Evolutionary conservation across 106 monocot genomes (phyloP), one percentile per base, ranked within the genome.

Genomic region (Vanilla planifolia): DNA sequence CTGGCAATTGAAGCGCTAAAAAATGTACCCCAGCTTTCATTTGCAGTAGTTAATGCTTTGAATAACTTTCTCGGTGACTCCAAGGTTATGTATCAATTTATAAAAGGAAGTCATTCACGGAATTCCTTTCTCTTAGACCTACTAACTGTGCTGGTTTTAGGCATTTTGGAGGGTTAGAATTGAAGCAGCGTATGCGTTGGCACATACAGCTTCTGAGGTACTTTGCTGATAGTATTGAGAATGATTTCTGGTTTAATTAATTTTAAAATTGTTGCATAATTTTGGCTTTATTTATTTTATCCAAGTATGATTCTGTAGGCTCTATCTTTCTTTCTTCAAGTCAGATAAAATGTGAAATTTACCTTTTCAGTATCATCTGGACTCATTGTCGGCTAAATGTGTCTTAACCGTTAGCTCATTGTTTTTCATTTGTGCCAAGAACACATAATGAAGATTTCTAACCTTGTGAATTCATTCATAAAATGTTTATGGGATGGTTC

Each of bases 111-210:
- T 14, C 20, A 8, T 64, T 11, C 53, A 3, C 52, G 22, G 40
- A 5, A 21, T 21, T n/a, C 7, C 9, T 32, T 17, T 33, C 21
- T 1, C 13, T 50, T 55, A 6, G 21, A 44, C 5, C 56, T 40
- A 16, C 44, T 63, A 33, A 22, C 11, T 47, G 24, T 23, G 37
- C 46, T 23, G 21, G 28, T 32, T 81, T 2, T 58, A 98, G 98
- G 91, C 79, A 25, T 98, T 88, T 63, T 98, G 98, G 98, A 91
- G 98, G 63, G 88, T 92, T 59, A 92, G 98, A 76, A 71, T 92
- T 72, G 98, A 98, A 64, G 98, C 98, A 51, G 98, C 92, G 51
- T 82, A 82, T 75, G 88, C 98, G n/a, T 70, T 98, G 67, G 98
- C 98, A 21, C 67, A 75, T 28, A 77, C 80, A 55, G 71, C 88